Evolutionary conservation across 495 filamentous ascomycete genomes (phyloP).

Genomic region (Xylaria flabelliformis): DNA sequence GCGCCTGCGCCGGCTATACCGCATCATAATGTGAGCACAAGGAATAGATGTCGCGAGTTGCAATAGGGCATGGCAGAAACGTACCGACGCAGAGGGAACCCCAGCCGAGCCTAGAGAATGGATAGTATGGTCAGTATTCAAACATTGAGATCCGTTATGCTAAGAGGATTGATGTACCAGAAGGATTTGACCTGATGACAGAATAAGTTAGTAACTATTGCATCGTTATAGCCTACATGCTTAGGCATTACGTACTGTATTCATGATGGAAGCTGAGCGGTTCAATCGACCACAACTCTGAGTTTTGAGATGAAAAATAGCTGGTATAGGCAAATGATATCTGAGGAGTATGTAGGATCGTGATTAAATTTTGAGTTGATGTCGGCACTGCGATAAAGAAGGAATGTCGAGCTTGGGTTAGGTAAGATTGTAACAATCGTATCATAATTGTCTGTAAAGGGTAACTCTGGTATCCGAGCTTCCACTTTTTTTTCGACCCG

Average conservation of each 20-base stretch:
- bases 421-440: constrained; percentile 24
- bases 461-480: background rate
- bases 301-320: background rate
- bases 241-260: constrained; percentile 36
- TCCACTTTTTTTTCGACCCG: constrained; percentile 13
- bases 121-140: constrained; percentile 1
- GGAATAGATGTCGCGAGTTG: constrained; percentile 10
- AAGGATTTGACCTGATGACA: constrained; percentile 63
- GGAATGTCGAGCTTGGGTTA: constrained; percentile 20
- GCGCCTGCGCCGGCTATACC: constrained; percentile 76
- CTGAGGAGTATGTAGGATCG: background rate
- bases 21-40: constrained; percentile 30
- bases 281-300: background rate
- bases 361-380: constrained; percentile 18
- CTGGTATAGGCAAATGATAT: background rate
- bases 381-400: background rate
- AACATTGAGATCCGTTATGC: background rate
- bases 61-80: constrained; percentile 26
- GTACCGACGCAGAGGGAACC: constrained; percentile 80
- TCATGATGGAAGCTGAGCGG: constrained; percentile 35
- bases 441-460: constrained; percentile 23
- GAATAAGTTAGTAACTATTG: constrained; percentile 32
- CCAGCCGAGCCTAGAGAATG: constrained; percentile 74
- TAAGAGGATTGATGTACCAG: constrained; percentile 53
- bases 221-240: background rate